phyloP scores from a whole-genome alignment of 2,329 filamentous ascomycete species.

The Aspergillus sp. region DNA sequence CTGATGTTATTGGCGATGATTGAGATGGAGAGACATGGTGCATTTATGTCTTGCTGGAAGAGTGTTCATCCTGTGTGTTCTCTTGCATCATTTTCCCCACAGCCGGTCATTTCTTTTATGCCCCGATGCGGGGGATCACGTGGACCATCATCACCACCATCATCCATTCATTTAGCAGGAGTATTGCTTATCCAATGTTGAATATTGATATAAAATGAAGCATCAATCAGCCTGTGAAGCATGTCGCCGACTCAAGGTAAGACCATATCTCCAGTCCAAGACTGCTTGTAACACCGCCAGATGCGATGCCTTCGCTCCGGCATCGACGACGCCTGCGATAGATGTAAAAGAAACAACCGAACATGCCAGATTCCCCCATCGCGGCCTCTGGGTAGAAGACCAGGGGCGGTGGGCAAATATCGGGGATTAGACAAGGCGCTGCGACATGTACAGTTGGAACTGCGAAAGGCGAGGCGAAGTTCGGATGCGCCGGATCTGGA shows the following conservation, averaged over 20 bases:
- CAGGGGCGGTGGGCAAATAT: conserved; percentile 22
- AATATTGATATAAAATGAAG: too few relatives aligned
- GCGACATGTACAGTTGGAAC: conserved; percentile 20
- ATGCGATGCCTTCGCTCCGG: conserved; percentile 23
- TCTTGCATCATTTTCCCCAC: neutral
- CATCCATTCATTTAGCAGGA: too few relatives aligned
- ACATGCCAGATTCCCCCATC: conserved; percentile 18
- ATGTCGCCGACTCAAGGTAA: conserved; percentile 18
- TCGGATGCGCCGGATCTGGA: conserved; percentile 1
- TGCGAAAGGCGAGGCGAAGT: conserved; percentile 9
- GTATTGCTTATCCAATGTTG: too few relatives aligned
- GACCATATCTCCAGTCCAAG: neutral
- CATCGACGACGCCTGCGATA: conserved; percentile 15
- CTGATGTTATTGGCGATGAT: too few relatives aligned
- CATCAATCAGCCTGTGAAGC: conserved; percentile 15
- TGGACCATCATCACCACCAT: too few relatives aligned
- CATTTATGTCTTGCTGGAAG: too few relatives aligned
- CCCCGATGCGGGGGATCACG: neutral
- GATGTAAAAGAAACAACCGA: conserved; percentile 19
- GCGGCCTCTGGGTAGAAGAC: conserved; percentile 19
- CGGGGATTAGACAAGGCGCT: conserved; percentile 24
- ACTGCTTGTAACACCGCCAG: conserved; percentile 1
- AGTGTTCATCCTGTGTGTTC: too few relatives aligned
- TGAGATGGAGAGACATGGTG: too few relatives aligned
- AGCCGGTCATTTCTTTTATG: neutral